Percentiles rank a stretch among this genome's conserved stretches.
These are phyloP conservation scores for Cicer chorassanicum DNA, from an alignment of 306 rosid genomes.

Conservation along the genomic window DNA sequence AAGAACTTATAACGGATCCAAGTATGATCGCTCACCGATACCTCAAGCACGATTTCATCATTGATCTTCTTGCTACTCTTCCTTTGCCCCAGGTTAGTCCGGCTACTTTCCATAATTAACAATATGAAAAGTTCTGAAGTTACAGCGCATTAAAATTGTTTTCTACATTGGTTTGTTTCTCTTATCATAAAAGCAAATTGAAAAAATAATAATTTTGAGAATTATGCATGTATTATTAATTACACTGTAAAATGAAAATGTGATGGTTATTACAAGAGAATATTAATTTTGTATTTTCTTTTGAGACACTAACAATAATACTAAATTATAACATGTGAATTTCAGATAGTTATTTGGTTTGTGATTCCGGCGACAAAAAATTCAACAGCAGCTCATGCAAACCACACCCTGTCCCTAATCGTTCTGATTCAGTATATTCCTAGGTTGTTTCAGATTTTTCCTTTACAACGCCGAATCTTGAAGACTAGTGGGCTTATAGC, in stretches of 20 bases:
- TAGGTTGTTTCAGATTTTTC: constrained; percentile 72
- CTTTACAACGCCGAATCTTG: constrained; percentile 67
- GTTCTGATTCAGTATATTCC: constrained; percentile 86
- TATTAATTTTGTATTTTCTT: too few species aligned
- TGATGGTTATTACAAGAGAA: too few species aligned
- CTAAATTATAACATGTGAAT: not conserved
- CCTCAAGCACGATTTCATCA: constrained; percentile 57
- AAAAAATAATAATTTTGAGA: too few species aligned
- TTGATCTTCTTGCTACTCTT: constrained; percentile 76
- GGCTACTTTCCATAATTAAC: too few species aligned
- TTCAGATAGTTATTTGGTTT: constrained; percentile 80
- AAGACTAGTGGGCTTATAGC: constrained; percentile 80
- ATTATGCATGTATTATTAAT: too few species aligned
- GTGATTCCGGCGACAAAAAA: constrained; percentile 68
- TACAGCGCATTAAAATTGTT: too few species aligned
- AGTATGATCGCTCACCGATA: constrained; percentile 63
- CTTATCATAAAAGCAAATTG: too few species aligned
- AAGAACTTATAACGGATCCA: constrained; percentile 73
- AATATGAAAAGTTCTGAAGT: too few species aligned
- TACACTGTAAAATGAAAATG: too few species aligned
- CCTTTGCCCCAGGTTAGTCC: constrained; percentile 80
- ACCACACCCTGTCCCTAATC: constrained; percentile 77
- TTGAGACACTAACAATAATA: too few species aligned
- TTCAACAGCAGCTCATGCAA: constrained; percentile 65
- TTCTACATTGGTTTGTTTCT: too few species aligned